Base-by-base conservation (phyloP, 2,329 filamentous ascomycete genomes). In the Reticulascus tulasneorum region DNA sequence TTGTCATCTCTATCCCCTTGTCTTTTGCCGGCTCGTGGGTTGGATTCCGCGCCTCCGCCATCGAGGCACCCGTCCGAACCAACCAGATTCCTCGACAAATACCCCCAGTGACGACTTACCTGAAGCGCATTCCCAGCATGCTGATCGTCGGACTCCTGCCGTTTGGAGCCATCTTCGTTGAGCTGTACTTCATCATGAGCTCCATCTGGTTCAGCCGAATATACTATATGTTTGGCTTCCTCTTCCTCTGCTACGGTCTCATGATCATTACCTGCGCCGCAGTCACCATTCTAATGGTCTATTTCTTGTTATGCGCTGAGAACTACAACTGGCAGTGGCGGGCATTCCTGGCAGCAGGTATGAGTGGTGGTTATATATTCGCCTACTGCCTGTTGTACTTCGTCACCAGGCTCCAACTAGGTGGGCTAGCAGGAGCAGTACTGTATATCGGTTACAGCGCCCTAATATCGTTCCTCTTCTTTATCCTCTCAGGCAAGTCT, bases 261-360 rank as follows among this genome's bases (percentile, higher is more conserved):
- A 96, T 98, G 89, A 88, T 97, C 51, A 85, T 95, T 51, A 97
- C 93, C 2, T 89, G 85, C 40, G 91, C 91, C 0, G 84, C 90
- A 1, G 91, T 94, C 25, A 97, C 93, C 1, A 82, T 97, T 8
- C 70, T 98, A 13, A 83, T 97, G 75, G 86, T 96, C 0, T 98
- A 98, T 65, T 97, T 97, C 70, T 60, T 98, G 50, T 79, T 98
- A 11, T 97, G 91, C 57, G 82, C 87, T 1, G 93, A 98, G 66
- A 93, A 98, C 64, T 98, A 98, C 65, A 86, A 95, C 60, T 98
- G 93, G 93, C 93, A 97, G 53, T 98, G 93, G 93, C 80, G 93
- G 34, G 83, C 89, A 6, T 98, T 98, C 68, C 75, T 88, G 41
- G 91, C 88, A 3, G 89, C 89, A 1, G 93, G 93, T 40, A 91